Conservation (phyloP, 2,329 filamentous ascomycete species). For the Verticillium alfalfae region DNA sequence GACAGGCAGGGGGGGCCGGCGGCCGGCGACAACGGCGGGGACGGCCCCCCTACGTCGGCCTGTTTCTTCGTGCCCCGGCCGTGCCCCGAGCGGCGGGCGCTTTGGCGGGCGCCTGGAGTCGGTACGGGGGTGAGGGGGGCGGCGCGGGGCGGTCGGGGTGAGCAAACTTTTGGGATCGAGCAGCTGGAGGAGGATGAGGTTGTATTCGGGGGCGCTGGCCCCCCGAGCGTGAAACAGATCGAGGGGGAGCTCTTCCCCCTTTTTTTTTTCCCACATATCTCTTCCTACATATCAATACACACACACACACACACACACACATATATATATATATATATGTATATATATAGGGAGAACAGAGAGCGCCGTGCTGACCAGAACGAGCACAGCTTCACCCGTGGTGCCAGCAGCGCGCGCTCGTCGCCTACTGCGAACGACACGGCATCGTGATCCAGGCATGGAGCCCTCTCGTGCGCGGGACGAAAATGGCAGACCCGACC, state of each 20-base stretch:
- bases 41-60: constrained; percentile 50
- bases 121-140: constrained; percentile 51
- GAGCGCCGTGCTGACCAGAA: no score
- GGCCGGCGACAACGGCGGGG: no score
- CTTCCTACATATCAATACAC: no score
- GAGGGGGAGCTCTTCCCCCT: constrained; percentile 29
- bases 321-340: no score
- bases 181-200: constrained; percentile 64
- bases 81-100: constrained; percentile 48
- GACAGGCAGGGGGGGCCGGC: no score
- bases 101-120: constrained; percentile 64
- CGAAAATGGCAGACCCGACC: constrained; percentile 43
- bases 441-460: constrained; percentile 53
- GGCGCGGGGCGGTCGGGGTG: constrained; percentile 61
- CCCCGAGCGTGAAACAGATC: constrained; percentile 69
- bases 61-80: constrained; percentile 68
- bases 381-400: constrained; percentile 54
- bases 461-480: constrained; percentile 27
- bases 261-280: no score
- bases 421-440: constrained; percentile 64
- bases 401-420: constrained; percentile 47
- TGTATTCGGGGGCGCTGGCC: constrained; percentile 61
- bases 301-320: constrained; percentile 11
- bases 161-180: constrained; percentile 64
- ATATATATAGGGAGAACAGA: no score